Conservation (phyloP, 352 stramenopile species). For the Ophiocytium majus region DNA sequence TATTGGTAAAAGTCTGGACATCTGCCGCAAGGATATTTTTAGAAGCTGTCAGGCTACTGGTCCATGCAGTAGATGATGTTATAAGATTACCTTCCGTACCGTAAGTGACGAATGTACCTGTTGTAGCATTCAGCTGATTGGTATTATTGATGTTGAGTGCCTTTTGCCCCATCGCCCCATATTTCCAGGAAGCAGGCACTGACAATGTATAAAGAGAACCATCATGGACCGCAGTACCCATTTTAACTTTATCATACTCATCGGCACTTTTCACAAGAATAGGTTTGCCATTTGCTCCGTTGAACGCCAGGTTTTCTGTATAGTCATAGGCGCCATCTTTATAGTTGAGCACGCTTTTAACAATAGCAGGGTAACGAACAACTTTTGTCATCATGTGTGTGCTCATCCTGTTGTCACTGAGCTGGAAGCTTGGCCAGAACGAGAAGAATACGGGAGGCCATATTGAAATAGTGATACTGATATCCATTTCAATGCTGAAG, state of each 20-base stretch:
- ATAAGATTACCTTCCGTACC: too few species aligned
- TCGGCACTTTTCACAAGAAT: not conserved
- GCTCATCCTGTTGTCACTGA: not conserved
- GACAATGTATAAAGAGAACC: too few species aligned
- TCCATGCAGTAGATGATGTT: too few species aligned
- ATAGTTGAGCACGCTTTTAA: not conserved
- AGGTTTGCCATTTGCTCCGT: not conserved
- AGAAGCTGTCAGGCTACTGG: not conserved
- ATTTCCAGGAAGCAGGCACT: too few species aligned
- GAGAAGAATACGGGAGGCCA: too few species aligned
- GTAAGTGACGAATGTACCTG: too few species aligned
- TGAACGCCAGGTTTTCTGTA: not conserved
- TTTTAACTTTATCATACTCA: not conserved
- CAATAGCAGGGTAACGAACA: conserved; percentile 1
- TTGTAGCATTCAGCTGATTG: too few species aligned
- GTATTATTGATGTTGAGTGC: too few species aligned
- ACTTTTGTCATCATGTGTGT: not conserved
- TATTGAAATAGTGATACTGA: not conserved
- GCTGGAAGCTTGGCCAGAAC: not conserved
- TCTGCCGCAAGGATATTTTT: not conserved
- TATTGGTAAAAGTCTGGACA: not conserved
- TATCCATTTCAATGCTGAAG: not conserved
- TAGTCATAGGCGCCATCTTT: not conserved
- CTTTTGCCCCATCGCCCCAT: too few species aligned
- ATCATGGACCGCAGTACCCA: too few species aligned